Conservation (phyloP, 2,329 filamentous ascomycete genomes). For the Penicillium capsulatum region DNA sequence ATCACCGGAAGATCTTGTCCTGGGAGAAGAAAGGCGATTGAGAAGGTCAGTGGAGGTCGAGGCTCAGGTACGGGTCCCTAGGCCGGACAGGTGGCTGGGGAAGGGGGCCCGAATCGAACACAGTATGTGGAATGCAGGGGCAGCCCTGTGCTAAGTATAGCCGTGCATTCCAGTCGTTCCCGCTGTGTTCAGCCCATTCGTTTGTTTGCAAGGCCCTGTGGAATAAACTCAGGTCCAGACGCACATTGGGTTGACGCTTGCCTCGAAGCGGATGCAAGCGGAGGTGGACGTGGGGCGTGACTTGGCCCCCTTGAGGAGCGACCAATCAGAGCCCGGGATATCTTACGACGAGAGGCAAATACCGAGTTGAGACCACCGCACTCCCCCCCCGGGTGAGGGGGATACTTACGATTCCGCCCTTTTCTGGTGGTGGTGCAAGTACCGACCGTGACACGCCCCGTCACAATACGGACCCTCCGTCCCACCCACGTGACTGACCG, state of each 20-base stretch:
- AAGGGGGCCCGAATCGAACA: slow-evolving; percentile 1
- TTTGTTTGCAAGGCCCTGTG: too few species aligned
- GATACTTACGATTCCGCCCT: background rate
- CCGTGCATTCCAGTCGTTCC: background rate
- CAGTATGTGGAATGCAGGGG: slow-evolving; percentile 13
- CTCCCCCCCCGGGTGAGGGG: background rate
- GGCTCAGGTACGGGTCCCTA: too few species aligned
- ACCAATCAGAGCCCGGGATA: slow-evolving; percentile 1
- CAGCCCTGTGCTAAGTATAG: background rate
- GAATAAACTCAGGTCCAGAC: slow-evolving; percentile 13
- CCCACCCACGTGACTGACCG: slow-evolving; percentile 29
- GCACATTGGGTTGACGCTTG: slow-evolving; percentile 10
- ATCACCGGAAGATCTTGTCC: too few species aligned
- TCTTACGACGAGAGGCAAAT: slow-evolving; percentile 4
- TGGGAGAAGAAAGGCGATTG: too few species aligned
- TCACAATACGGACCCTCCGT: slow-evolving; percentile 1
- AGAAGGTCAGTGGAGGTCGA: too few species aligned
- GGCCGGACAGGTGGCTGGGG: too few species aligned
- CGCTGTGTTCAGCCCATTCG: too few species aligned
- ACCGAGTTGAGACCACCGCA: background rate
- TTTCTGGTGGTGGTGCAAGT: background rate
- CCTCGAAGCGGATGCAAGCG: slow-evolving; percentile 16
- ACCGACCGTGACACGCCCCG: background rate
- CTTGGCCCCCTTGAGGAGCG: slow-evolving; percentile 5
- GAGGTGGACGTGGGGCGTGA: slow-evolving; percentile 10